Evolutionary conservation across 1,284 basidiomycete species (phyloP).

Genomic region (Leccinum fuscescens): DNA sequence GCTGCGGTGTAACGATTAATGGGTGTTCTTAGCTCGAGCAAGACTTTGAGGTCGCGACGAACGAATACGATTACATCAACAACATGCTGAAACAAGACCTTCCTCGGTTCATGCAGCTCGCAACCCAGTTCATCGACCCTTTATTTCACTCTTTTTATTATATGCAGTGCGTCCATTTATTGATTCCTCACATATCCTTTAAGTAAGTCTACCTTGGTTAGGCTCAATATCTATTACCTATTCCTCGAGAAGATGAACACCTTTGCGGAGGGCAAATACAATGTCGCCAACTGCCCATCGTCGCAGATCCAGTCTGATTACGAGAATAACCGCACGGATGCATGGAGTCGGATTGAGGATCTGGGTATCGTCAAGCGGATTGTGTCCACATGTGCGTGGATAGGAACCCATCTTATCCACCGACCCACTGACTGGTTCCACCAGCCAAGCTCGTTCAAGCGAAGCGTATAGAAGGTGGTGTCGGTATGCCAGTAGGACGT

Average conservation of each 20-base stretch:
- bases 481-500: slow-evolving; percentile 39
- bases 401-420: background rate
- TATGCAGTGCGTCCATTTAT: slow-evolving; percentile 80
- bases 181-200: slow-evolving; percentile 2
- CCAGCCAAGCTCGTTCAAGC: slow-evolving; percentile 65
- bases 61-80: slow-evolving; percentile 98
- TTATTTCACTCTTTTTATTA: slow-evolving; percentile 99
- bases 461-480: slow-evolving; percentile 41
- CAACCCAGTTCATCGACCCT: slow-evolving; percentile 91
- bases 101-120: slow-evolving; percentile 86
- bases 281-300: slow-evolving; percentile 60
- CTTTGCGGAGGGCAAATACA: slow-evolving; percentile 85
- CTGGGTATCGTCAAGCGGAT: slow-evolving; percentile 80
- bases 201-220: slow-evolving; percentile 33
- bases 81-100: slow-evolving; percentile 89
- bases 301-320: slow-evolving; percentile 79
- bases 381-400: slow-evolving; percentile 73
- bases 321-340: slow-evolving; percentile 77
- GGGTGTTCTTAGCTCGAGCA: slow-evolving; percentile 76
- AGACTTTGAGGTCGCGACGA: slow-evolving; percentile 93
- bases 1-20: background rate
- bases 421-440: slow-evolving; percentile 1
- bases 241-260: slow-evolving; percentile 90
- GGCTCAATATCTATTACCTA: slow-evolving; percentile 91
- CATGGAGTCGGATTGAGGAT: slow-evolving; percentile 73